Evolutionary conservation across 345 rosid species (phyloP).

Genomic region (Durio zibethinus): DNA sequence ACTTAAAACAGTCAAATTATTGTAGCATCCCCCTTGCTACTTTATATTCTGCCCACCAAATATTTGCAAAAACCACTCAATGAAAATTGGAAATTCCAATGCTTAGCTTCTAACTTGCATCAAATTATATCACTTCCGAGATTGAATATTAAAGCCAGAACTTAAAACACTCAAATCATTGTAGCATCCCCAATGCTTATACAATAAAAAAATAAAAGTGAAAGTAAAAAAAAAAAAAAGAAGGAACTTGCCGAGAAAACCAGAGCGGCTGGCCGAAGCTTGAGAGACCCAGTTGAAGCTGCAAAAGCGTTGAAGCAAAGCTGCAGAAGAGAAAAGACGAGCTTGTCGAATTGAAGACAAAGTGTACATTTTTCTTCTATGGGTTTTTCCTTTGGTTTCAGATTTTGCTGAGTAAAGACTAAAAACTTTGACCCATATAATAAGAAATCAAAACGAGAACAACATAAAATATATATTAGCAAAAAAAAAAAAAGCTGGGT

Average conservation of each 20-base stretch:
- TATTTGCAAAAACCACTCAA: neutral
- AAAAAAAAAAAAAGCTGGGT: neutral
- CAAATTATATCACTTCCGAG: neutral
- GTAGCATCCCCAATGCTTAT: neutral
- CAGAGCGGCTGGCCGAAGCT: neutral
- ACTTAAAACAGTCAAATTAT: neutral
- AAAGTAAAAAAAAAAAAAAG: neutral
- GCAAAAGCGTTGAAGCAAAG: conserved; percentile 5
- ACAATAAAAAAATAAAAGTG: neutral
- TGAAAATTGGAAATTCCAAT: neutral
- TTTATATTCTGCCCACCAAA: neutral
- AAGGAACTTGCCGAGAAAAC: conserved; percentile 9
- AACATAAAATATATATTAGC: neutral
- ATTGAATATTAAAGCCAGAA: neutral
- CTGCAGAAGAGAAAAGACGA: neutral
- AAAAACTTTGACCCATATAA: neutral
- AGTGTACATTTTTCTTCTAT: conserved; percentile 4
- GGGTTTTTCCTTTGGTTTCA: neutral
- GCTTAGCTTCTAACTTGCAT: neutral
- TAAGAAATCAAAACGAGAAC: neutral
- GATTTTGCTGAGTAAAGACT: neutral
- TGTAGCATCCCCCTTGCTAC: neutral
- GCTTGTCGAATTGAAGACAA: conserved; percentile 16
- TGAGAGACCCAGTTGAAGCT: conserved; percentile 8
- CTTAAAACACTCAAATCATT: neutral